Evolutionary conservation across 2,329 filamentous ascomycete genomes (phyloP), one percentile per base, ranked within the genome.

Genomic region (Aotearoamyces nothofagi): DNA sequence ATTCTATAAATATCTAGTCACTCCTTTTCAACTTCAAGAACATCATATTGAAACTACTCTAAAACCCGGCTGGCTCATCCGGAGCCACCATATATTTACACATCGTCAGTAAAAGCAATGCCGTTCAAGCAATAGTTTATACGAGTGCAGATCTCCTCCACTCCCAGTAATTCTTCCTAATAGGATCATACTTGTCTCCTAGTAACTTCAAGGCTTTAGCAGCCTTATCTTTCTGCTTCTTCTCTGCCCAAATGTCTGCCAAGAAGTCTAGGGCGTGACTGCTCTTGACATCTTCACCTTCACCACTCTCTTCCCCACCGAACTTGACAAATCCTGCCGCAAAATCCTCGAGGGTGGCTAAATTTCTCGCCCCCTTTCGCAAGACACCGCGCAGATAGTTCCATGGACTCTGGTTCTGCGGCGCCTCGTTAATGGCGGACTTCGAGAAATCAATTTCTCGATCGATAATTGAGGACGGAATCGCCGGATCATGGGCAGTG

Each of bases 331-430:
- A 71, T 30, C 58, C 52, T 34, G 52, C 51, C 1, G 57, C 60
- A 43, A 72, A 73, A 10, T 46, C 57, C 34, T 59, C 55, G 5
- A 63, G 51, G 1, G 47, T 53, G 2, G 39, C 50, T 15, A 73
- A 44, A 27, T 53, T 44, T 16, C 74, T 51, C 0, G 63, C 72
- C 1, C 70, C 72, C 45, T 82, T 79, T 33, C 64, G 63, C 34
- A 92, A 52, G 26, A 83, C 72, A 3, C 81, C 90, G 17, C 74
- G 63, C 9, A 94, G 60, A 53, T 94, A 98, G 52, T 84, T 90
- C 90, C 90, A 98, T 2, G 84, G 69, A 41, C 80, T 87, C 52
- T 84, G 80, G 53, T 96, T 98, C 63, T 96, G 86, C 25, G 90
- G 90, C 22, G 86, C 84, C 37, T 78, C 60, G 17, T 60, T 53